Percentiles rank a stretch among this genome's conserved stretches.
phyloP scores from a whole-genome alignment of 2,329 filamentous ascomycete species.

The Cadophora luteo-olivacea region DNA sequence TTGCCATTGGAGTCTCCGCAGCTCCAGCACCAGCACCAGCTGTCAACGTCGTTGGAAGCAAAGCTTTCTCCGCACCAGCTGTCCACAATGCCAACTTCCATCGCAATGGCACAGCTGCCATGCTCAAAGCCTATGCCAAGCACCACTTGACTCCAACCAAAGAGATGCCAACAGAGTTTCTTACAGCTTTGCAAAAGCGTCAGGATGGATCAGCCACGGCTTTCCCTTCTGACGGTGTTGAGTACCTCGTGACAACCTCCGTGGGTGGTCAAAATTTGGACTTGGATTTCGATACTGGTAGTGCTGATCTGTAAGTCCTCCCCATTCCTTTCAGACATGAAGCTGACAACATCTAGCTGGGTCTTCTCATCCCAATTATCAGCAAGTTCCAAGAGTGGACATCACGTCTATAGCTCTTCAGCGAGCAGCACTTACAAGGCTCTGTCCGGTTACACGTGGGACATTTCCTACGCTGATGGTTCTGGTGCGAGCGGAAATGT shows the following conservation, averaged over 20 bases:
- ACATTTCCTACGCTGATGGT: conserved; percentile 46
- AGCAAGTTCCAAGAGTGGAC: conserved; percentile 28
- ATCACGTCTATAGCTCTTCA: conserved; percentile 37
- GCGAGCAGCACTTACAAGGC: conserved; percentile 38
- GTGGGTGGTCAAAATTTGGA: conserved; percentile 43
- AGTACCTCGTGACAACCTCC: conserved; percentile 39
- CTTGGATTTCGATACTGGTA: conserved; percentile 44
- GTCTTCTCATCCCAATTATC: conserved; percentile 42
- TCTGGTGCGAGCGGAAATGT: conserved; percentile 44
- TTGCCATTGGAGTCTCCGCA: conserved; percentile 37
- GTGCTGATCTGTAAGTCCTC: conserved; percentile 42
- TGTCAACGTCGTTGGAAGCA: conserved; percentile 17
- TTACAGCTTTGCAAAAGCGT: conserved; percentile 38
- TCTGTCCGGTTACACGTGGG: conserved; percentile 40
- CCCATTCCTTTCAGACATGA: neutral
- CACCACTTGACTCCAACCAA: conserved; percentile 40
- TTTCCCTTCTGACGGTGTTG: conserved; percentile 32
- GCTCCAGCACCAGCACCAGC: conserved; percentile 38
- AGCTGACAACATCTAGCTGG: conserved; percentile 34
- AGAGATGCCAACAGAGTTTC: conserved; percentile 36
- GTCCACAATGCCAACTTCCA: conserved; percentile 39
- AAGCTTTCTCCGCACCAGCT: conserved; percentile 38
- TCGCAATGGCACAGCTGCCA: conserved; percentile 43
- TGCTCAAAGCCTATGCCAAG: conserved; percentile 45
- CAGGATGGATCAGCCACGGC: conserved; percentile 41